Base-by-base conservation (phyloP, 1,284 basidiomycete species). In the Cryptococcus sp. region DNA sequence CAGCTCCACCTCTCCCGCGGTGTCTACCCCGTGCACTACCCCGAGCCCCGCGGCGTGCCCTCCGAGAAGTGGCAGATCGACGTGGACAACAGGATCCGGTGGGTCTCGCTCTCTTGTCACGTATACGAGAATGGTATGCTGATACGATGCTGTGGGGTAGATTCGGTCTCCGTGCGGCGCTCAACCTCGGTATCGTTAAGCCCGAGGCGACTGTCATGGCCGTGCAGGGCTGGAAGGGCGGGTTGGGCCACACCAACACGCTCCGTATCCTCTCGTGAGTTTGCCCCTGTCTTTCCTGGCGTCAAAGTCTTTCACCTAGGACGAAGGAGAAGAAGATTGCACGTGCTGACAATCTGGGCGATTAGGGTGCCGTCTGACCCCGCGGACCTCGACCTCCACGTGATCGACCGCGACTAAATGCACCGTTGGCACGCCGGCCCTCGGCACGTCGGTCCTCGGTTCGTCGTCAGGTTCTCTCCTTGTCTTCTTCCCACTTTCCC, bases 211-310 rank as follows among this genome's bases (percentile, higher is more conserved):
- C 92, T 20, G 84, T 98, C 71, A 84, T 98, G 68, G 95, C 95
- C 50, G 87, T 98, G 11, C 96, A 98, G 79, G 96, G 96, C 50
- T 99, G 95, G 95, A 94, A 95, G 80, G 92, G 92, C 53, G 95
- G 96, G 64, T 84, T 95, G 56, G 94, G 94, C 45, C 91, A 96
- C 81, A 77, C 75, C 69, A 79, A 79, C 76, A 79, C 77, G 43
- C 70, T 79, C 55, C 71, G 77, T 52, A 78, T 79, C 63, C 68
- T 77, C 55, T 74, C 71, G 62, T 66, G 37, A 52, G 64, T 56
- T 13, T 39, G 15, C 11, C 18, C 39, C 28, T 11, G 3, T 23
- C n/a, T 3, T 21, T 46, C 16, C 4, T 16, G 36, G 13, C 24
- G 46, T 16, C 33, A 20, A 35, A 43, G 28, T 24, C n/a, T n/a